Percentiles rank a stretch among this genome's conserved stretches.
Conservation (phyloP, 2,329 filamentous ascomycete species). For the Penicillium capsulatum region DNA sequence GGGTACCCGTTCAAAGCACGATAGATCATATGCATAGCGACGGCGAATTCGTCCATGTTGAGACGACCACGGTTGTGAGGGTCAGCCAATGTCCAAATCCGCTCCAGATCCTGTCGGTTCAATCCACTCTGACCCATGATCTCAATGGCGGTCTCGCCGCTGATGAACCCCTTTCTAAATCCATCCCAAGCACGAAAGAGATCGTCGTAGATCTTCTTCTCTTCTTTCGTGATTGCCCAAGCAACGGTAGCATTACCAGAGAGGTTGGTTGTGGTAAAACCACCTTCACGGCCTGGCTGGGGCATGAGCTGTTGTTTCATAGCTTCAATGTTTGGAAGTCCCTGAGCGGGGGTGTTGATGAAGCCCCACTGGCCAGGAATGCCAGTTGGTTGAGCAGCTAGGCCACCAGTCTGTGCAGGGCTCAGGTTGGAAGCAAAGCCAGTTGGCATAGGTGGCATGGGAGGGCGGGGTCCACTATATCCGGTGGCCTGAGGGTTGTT, state of each 20-base stretch:
- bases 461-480: conserved; percentile 73
- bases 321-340: conserved; percentile 88
- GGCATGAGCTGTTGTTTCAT: conserved; percentile 96
- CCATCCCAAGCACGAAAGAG: conserved; percentile 97
- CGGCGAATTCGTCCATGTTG: conserved; percentile 94
- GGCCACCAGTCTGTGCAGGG: conserved; percentile 61
- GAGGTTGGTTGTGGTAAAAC: conserved; percentile 79
- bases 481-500: conserved; percentile 70
- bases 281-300: conserved; percentile 82
- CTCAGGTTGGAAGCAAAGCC: conserved; percentile 60
- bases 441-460: conserved; percentile 78
- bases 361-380: conserved; percentile 95
- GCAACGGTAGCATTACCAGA: conserved; percentile 93
- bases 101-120: conserved; percentile 82
- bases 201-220: conserved; percentile 94
- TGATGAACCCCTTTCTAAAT: conserved; percentile 85
- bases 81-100: conserved; percentile 91
- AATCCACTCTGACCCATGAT: conserved; percentile 95
- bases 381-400: conserved; percentile 94
- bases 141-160: conserved; percentile 88
- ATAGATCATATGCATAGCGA: conserved; percentile 99
- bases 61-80: conserved; percentile 90
- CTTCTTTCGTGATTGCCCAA: conserved; percentile 97
- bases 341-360: conserved; percentile 85
- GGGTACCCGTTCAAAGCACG: conserved; percentile 94